Evolutionary conservation across 2,329 filamentous ascomycete species (phyloP).

Genomic region (Sporothrix euskadiensis): DNA sequence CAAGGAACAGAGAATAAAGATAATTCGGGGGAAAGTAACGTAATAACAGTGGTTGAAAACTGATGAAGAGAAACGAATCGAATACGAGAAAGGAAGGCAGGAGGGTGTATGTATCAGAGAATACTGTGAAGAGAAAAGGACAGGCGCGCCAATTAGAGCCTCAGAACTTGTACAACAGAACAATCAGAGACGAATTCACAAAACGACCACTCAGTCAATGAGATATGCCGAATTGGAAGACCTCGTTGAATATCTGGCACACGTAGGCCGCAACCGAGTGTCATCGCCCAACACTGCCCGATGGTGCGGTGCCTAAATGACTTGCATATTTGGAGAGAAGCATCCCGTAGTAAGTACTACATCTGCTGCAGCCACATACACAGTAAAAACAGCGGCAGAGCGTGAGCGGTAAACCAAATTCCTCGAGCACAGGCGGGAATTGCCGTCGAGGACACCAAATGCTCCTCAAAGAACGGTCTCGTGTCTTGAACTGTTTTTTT

Average conservation of each 20-base stretch:
- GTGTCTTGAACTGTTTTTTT: background rate
- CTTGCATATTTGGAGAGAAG: background rate
- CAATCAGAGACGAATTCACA: background rate
- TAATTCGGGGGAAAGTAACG: background rate
- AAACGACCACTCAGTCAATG: no score
- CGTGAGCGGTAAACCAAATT: background rate
- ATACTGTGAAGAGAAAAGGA: background rate
- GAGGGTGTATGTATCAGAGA: background rate
- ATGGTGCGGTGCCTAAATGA: background rate
- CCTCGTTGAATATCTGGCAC: background rate
- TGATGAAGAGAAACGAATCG: background rate
- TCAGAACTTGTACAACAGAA: background rate
- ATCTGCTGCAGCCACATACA: no score
- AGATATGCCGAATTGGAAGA: no score
- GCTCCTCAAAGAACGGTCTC: background rate
- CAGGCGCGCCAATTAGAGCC: background rate
- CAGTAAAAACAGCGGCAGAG: no score
- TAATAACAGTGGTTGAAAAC: background rate
- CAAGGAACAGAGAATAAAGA: background rate
- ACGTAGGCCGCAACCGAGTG: background rate
- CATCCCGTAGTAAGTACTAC: background rate
- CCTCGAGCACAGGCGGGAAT: background rate
- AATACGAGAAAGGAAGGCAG: background rate
- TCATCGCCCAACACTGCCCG: background rate
- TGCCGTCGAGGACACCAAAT: background rate